phyloP scores from a whole-genome alignment of 345 rosid genomes.

The Populus davidiana region DNA sequence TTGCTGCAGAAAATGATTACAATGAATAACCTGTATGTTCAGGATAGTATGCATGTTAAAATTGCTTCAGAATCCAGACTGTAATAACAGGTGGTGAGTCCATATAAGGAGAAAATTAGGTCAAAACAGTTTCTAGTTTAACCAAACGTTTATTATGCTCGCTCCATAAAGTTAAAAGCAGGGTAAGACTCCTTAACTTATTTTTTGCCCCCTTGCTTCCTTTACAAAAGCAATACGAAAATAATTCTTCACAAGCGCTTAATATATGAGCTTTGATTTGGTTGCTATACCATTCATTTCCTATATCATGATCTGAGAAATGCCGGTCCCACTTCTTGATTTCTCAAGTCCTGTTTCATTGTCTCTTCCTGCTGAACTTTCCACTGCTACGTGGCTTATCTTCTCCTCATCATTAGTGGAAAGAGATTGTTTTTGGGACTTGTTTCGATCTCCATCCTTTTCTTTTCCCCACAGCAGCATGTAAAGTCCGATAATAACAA shows the following conservation, averaged over 20 bases:
- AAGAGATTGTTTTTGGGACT: constrained; percentile 14
- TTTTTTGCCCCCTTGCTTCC: too few relatives aligned
- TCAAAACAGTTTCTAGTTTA: too few relatives aligned
- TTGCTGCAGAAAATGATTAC: neutral
- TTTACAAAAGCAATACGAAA: too few relatives aligned
- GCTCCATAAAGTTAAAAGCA: too few relatives aligned
- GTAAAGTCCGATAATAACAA: constrained; percentile 24
- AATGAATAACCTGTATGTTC: too few relatives aligned
- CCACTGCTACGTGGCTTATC: neutral
- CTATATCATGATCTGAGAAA: neutral
- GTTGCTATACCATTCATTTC: neutral
- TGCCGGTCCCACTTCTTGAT: neutral
- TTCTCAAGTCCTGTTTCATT: neutral
- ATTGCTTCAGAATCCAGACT: too few relatives aligned
- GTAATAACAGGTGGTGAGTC: too few relatives aligned
- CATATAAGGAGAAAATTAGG: too few relatives aligned
- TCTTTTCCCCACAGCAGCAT: constrained; percentile 35
- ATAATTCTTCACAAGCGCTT: too few relatives aligned
- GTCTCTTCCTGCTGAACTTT: constrained; percentile 13
- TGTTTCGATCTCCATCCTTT: constrained; percentile 11
- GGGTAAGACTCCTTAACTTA: too few relatives aligned
- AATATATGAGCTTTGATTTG: neutral
- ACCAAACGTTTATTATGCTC: too few relatives aligned
- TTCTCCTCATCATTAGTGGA: constrained; percentile 1
- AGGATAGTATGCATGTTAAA: too few relatives aligned